Evolutionary conservation across 139 green algal species (phyloP).

Genomic region (Prasinococcaceae sp.): DNA sequence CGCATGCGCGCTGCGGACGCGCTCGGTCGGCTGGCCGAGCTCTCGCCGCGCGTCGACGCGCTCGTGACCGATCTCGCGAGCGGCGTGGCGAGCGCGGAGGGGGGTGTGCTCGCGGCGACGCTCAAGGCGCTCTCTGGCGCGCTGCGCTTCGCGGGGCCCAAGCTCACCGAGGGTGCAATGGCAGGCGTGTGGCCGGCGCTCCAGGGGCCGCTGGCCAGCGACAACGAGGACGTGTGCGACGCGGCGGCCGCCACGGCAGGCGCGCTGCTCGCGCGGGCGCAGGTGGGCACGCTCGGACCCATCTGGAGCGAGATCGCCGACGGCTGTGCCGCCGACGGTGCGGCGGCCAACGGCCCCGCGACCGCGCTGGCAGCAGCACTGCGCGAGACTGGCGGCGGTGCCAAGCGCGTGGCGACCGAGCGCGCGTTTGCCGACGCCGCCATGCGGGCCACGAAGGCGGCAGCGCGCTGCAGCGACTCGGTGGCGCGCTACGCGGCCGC

Average conservation of each 20-base stretch:
- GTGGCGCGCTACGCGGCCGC: background rate
- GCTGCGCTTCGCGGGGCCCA: background rate
- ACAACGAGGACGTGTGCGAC: conserved; percentile 4
- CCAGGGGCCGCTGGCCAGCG: conserved; percentile 11
- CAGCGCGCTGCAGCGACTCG: no score
- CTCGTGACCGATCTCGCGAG: conserved; percentile 14
- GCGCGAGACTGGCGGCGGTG: no score
- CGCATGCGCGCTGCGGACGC: conserved; percentile 13
- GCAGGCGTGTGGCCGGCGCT: conserved; percentile 20
- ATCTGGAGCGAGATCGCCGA: no score
- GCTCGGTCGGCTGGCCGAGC: conserved; percentile 10
- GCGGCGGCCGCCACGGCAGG: no score
- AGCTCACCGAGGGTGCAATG: conserved; percentile 8
- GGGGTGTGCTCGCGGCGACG: background rate
- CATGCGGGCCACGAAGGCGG: background rate
- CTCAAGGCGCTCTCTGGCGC: background rate
- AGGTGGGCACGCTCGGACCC: no score
- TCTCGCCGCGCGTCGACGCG: conserved; percentile 20
- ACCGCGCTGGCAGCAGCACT: no score
- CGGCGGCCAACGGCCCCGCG: no score
- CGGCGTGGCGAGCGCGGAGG: background rate
- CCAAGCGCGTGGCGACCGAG: no score
- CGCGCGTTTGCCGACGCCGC: background rate
- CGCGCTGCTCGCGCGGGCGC: no score
- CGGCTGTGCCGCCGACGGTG: no score